Evolutionary conservation across 257 asterid species (phyloP).

Genomic region (Scutellaria barbata): DNA sequence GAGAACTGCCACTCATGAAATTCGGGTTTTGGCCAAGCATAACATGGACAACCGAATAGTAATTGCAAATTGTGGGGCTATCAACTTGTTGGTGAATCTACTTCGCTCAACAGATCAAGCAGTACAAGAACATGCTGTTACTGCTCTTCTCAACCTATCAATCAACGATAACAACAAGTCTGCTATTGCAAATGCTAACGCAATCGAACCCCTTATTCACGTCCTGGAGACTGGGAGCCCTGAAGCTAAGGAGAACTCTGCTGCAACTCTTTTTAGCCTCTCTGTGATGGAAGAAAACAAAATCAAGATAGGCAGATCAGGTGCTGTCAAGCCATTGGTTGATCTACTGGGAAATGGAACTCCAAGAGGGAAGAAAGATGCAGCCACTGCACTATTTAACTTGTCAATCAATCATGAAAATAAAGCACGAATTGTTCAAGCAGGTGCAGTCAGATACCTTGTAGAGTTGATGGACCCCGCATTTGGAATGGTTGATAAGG

Average conservation of each 20-base stretch:
- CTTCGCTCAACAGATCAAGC: slow-evolving; percentile 58
- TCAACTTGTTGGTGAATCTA: slow-evolving; percentile 59
- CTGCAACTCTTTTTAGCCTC: slow-evolving; percentile 88
- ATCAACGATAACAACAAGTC: slow-evolving; percentile 75
- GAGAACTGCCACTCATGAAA: slow-evolving; percentile 62
- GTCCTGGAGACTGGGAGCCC: slow-evolving; percentile 79
- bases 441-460: slow-evolving; percentile 85
- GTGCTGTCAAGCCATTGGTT: slow-evolving; percentile 81
- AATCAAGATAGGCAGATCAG: slow-evolving; percentile 74
- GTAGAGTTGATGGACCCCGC: slow-evolving; percentile 93
- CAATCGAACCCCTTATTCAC: slow-evolving; percentile 80
- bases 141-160: slow-evolving; percentile 88
- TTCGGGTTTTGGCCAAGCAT: slow-evolving; percentile 76
- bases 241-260: slow-evolving; percentile 88
- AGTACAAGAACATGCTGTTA: slow-evolving; percentile 75
- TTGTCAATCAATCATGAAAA: slow-evolving; percentile 70
- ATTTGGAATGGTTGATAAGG: slow-evolving; percentile 89
- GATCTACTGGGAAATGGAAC: slow-evolving; percentile 83
- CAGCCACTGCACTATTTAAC: slow-evolving; percentile 79
- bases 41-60: slow-evolving; percentile 75
- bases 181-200: slow-evolving; percentile 76
- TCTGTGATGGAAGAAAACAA: slow-evolving; percentile 81
- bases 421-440: slow-evolving; percentile 74
- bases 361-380: slow-evolving; percentile 84
- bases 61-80: slow-evolving; percentile 69